phyloP scores from a whole-genome alignment of 371 early-diverging fungal genomes.

The Phascolomyces articulosus region DNA sequence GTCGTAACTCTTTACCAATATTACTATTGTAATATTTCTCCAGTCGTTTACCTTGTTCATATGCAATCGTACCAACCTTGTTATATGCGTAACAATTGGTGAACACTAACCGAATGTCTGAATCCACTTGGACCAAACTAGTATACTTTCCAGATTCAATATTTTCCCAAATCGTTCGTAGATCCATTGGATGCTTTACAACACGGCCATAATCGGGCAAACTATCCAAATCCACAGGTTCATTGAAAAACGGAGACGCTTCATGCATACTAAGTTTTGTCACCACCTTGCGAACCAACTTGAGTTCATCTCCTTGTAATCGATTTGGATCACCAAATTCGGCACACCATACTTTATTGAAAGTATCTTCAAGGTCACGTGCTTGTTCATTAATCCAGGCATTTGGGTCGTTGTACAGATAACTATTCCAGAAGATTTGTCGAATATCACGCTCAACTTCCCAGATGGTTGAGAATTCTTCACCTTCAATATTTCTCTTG shows the following conservation, averaged over 20 bases:
- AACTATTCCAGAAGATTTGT: slow-evolving; percentile 71
- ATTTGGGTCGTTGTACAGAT: slow-evolving; percentile 84
- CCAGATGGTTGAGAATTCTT: slow-evolving; percentile 45
- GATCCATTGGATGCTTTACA: slow-evolving; percentile 96
- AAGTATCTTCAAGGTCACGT: slow-evolving; percentile 35
- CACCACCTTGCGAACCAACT: slow-evolving; percentile 39
- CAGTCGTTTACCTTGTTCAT: slow-evolving; percentile 72
- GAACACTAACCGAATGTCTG: slow-evolving; percentile 70
- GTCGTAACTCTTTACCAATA: slow-evolving; percentile 58
- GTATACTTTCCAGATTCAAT: slow-evolving; percentile 67
- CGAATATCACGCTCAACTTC: slow-evolving; percentile 63
- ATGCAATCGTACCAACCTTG: slow-evolving; percentile 76
- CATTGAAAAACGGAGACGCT: slow-evolving; percentile 60
- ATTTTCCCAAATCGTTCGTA: slow-evolving; percentile 86
- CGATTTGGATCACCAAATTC: slow-evolving; percentile 43
- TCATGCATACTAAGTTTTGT: slow-evolving; percentile 42
- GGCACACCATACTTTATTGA: slow-evolving; percentile 44
- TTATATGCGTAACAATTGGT: slow-evolving; percentile 95
- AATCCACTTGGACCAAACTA: slow-evolving; percentile 47
- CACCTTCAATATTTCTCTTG: slow-evolving; percentile 69
- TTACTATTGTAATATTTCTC: slow-evolving; percentile 55
- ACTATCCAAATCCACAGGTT: slow-evolving; percentile 90
- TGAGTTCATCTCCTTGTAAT: slow-evolving; percentile 39
- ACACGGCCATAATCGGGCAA: slow-evolving; percentile 87
- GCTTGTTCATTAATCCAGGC: slow-evolving; percentile 50